phyloP scores from a whole-genome alignment of 257 asterid species.

The Rubia yunnanensis region DNA sequence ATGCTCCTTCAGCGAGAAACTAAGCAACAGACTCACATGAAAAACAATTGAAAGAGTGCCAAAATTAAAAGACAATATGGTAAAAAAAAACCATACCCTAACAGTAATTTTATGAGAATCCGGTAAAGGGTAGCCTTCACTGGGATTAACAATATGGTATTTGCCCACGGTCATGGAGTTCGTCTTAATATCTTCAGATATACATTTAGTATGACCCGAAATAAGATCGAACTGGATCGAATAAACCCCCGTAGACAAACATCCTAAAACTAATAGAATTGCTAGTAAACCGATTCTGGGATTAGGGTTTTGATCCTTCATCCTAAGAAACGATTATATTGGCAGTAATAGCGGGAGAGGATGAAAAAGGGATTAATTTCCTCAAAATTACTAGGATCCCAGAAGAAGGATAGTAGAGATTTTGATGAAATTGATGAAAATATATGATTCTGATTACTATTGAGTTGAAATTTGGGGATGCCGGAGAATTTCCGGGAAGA shows the following conservation, averaged over 20 bases:
- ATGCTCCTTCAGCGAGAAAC: neutral
- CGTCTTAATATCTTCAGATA: conserved; percentile 83
- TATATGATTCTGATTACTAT: neutral
- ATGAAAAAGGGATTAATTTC: neutral
- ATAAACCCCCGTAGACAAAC: conserved; percentile 38
- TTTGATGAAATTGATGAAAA: neutral
- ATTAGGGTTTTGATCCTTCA: neutral
- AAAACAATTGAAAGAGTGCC: neutral
- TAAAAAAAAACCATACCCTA: conserved; percentile 42
- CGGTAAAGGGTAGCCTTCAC: conserved; percentile 71
- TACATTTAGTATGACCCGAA: conserved; percentile 89
- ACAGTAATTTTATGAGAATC: conserved; percentile 84
- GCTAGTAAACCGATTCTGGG: conserved; percentile 1
- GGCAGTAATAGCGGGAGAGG: too few species aligned
- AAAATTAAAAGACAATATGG: neutral
- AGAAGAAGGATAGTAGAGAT: neutral
- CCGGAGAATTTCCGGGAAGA: neutral
- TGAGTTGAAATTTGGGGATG: neutral
- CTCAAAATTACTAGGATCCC: neutral
- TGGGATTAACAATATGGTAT: conserved; percentile 69
- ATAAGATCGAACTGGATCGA: conserved; percentile 79
- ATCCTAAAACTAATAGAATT: conserved; percentile 31
- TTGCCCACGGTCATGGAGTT: conserved; percentile 94
- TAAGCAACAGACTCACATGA: neutral
- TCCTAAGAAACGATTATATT: neutral